Base-by-base conservation (phyloP, 208 protist species). In the Crithidia bombi region DNA sequence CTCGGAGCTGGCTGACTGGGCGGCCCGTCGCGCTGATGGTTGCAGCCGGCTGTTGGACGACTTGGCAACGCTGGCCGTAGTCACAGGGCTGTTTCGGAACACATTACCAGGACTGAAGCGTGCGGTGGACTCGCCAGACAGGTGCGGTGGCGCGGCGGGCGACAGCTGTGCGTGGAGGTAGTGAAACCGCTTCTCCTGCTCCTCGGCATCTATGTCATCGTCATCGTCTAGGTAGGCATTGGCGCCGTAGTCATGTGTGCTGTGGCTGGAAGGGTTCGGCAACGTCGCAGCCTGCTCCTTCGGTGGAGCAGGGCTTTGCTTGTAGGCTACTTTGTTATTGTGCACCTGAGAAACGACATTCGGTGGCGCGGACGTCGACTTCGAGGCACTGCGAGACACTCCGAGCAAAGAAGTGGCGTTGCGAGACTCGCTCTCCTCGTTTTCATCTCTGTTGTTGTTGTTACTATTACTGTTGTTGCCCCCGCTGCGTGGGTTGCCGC, bases 191-290 rank as follows among this genome's bases (percentile, higher is more conserved):
- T 57, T 55, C 30, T 51, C 52, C 21, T 65, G 56, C 17, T 70
- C 71, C 26, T 49, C 23, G 19, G 26, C 52, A 32, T 49, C 54
- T 12, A n/a, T 15, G 28, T 69, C 51, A 30, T 52, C 64, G 39
- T 71, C 71, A 26, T 77, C 71, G 47, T 77, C 57, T n/a, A 77
- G 55, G 57, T 54, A 71, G 19, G 56, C 41, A 17, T 33, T 23
- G 4, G 10, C 35, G 30, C 30, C 25, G 57, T 67, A 65, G 17
- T 61, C 14, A 19, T 77, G 56, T 4, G 39, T 17, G 11, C 36
- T 39, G 33, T 32, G 52, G 26, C 33, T 59, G 25, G 44, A 39
- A 5, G 62, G 39, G 23, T 44, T 59, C 12, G 55, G 71, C 28
- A 70, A n/a, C 21, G 50, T 36, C 6, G 39, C 39, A 12, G 58